phyloP scores from a whole-genome alignment of 768 basidiomycete species.

The Rhizopogon vesiculosus region DNA sequence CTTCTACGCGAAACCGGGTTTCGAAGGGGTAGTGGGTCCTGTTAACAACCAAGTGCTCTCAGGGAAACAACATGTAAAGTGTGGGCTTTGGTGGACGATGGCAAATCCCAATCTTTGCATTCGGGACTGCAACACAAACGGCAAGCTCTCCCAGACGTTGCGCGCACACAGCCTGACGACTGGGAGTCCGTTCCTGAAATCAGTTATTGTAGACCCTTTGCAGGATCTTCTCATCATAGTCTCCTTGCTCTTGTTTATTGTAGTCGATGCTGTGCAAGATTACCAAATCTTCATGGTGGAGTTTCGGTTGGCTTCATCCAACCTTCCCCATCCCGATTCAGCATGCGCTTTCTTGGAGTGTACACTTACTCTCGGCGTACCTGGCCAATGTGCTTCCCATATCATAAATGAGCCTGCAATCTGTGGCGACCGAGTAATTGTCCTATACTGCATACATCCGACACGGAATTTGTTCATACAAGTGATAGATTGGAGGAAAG shows the following conservation, averaged over 20 bases:
- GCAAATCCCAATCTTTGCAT: neutral
- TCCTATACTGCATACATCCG: neutral
- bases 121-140: neutral
- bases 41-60: neutral
- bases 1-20: too few species aligned
- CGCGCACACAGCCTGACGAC: neutral
- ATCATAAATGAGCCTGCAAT: neutral
- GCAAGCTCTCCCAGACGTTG: neutral
- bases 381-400: neutral
- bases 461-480: too few species aligned
- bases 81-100: neutral
- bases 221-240: neutral
- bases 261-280: neutral
- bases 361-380: neutral
- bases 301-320: neutral
- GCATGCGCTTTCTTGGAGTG: neutral
- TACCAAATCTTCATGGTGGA: neutral
- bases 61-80: neutral
- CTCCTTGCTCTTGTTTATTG: neutral
- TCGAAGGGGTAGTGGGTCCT: too few species aligned
- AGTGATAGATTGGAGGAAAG: too few species aligned
- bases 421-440: neutral
- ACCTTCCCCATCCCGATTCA: neutral
- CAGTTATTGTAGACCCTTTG: neutral
- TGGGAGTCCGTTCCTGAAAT: too few species aligned